Percentiles rank a stretch among this genome's conserved stretches.
Evolutionary conservation across 768 basidiomycete genomes (phyloP).

Genomic region (Mycena maculata): DNA sequence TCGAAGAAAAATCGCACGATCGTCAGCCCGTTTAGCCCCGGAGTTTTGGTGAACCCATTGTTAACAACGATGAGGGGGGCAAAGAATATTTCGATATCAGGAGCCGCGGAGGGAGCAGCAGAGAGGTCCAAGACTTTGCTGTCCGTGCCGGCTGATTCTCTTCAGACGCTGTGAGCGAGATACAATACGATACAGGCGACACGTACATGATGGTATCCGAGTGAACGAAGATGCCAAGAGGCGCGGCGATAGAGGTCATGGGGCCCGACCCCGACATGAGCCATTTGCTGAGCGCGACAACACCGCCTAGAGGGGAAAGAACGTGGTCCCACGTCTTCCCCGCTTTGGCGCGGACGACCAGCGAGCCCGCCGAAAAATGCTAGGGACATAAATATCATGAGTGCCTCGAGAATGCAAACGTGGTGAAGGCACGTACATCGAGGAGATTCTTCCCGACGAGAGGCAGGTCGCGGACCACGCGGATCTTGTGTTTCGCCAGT

Average conservation of each 20-base stretch:
- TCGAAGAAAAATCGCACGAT: neutral
- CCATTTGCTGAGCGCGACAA: slow-evolving; percentile 20
- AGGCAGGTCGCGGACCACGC: slow-evolving; percentile 36
- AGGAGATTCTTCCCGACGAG: slow-evolving; percentile 40
- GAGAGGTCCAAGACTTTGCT: slow-evolving; percentile 14
- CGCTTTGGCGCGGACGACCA: slow-evolving; percentile 22
- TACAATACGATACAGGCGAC: neutral
- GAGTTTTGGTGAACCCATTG: slow-evolving; percentile 23
- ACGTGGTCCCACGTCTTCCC: slow-evolving; percentile 27
- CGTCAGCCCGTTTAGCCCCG: slow-evolving; percentile 11
- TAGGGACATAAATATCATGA: neutral
- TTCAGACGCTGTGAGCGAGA: neutral
- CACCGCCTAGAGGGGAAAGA: slow-evolving; percentile 6
- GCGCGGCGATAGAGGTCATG: slow-evolving; percentile 15
- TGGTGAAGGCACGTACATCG: slow-evolving; percentile 25
- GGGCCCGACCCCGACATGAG: slow-evolving; percentile 17
- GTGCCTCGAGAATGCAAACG: neutral
- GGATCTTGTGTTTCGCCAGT: slow-evolving; percentile 31
- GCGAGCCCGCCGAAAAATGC: slow-evolving; percentile 19
- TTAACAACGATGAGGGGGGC: slow-evolving; percentile 27
- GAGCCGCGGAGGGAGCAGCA: neutral
- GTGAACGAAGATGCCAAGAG: slow-evolving; percentile 24
- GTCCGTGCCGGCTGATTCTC: neutral
- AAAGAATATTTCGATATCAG: slow-evolving; percentile 28
- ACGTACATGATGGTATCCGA: slow-evolving; percentile 24